Conservation (phyloP, 345 rosid genomes). For the Aquilaria yunnanensis region DNA sequence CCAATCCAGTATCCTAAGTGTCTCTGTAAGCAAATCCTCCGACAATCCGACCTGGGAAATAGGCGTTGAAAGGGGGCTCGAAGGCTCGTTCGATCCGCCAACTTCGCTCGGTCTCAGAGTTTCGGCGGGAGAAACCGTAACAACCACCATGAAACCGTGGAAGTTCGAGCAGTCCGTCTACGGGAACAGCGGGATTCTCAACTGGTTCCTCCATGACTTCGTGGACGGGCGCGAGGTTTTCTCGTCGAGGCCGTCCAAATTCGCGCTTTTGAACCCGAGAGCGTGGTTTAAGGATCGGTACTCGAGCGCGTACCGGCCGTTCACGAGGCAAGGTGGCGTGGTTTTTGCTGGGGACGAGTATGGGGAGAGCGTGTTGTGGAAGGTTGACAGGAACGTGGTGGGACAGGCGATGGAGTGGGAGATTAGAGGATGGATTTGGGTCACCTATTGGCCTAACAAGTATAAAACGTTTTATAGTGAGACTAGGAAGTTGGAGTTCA, state of each 20-base stretch:
- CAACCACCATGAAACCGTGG: constrained; percentile 74
- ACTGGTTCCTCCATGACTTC: constrained; percentile 88
- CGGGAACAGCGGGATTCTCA: constrained; percentile 54
- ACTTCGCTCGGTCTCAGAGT: constrained; percentile 57
- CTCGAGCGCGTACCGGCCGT: constrained; percentile 60
- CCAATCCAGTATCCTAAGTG: constrained; percentile 66
- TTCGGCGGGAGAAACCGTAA: constrained; percentile 49
- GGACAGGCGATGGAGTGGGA: constrained; percentile 77
- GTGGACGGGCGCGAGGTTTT: constrained; percentile 75
- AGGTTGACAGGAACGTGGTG: constrained; percentile 42
- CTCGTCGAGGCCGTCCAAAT: constrained; percentile 63
- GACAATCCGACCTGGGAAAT: constrained; percentile 53
- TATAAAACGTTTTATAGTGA: constrained; percentile 60
- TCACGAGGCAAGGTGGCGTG: constrained; percentile 79
- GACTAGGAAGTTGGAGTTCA: constrained; percentile 71
- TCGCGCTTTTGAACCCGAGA: constrained; percentile 55
- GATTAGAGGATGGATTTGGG: constrained; percentile 75
- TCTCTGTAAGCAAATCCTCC: constrained; percentile 70
- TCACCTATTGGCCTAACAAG: constrained; percentile 93
- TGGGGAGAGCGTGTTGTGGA: constrained; percentile 73
- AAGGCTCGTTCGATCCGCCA: constrained; percentile 63
- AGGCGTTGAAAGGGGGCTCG: constrained; percentile 41
- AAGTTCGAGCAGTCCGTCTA: constrained; percentile 68
- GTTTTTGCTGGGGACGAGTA: constrained; percentile 78
- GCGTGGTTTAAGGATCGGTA: constrained; percentile 84